Evolutionary conservation across 345 rosid genomes (phyloP), one percentile per base, ranked within the genome.

Genomic region (Populus deltoides): DNA sequence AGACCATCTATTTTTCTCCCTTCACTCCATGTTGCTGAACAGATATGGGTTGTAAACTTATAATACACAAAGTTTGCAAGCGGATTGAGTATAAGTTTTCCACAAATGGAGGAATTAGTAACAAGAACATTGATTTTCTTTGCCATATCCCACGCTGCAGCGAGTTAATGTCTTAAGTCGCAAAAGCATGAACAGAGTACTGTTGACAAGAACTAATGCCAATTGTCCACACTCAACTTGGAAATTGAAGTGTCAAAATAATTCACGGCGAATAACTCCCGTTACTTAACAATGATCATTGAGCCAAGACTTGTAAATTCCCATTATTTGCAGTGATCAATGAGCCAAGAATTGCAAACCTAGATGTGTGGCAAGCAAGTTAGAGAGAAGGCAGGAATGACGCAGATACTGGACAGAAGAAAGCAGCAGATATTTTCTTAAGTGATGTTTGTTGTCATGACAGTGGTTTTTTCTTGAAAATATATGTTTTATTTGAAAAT

Each of bases 391-490:
- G n/a, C 63, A 57, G 6, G 4, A 57, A n/a, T 57, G 63, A 4
- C 9, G 13, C 63, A n/a, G 27, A 57, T 57, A 57, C 9, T 55
- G 22, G 24, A 17, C 8, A 55, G 61, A 55, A 22, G n/a, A 22
- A 20, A 22, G 61, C 43, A 9, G 12, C 35, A 4, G 35, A 33
- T 33, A 4, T 33, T 33, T 4, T 33, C 0, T 33, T 33, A 4
- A 5, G 35, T 33, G 5, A 33, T 33, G 35, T 33, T 33, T 33
- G 5, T 33, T 4, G 5, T 4, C 0, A 33, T 4, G 5, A 0
- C 4, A 4, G 5, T 4, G 5, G 0, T 33, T 4, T 0, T 33
- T 4, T 33, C 0, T 33, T 33, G 2, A 3, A 33, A 33, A 33
- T 33, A 33, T 33, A 33, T 33, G 3, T 33, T 33, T 33, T 4